These are phyloP conservation scores for Neonectria ditissima DNA, from an alignment of 2,329 filamentous ascomycete genomes.

Conservation along the genomic window DNA sequence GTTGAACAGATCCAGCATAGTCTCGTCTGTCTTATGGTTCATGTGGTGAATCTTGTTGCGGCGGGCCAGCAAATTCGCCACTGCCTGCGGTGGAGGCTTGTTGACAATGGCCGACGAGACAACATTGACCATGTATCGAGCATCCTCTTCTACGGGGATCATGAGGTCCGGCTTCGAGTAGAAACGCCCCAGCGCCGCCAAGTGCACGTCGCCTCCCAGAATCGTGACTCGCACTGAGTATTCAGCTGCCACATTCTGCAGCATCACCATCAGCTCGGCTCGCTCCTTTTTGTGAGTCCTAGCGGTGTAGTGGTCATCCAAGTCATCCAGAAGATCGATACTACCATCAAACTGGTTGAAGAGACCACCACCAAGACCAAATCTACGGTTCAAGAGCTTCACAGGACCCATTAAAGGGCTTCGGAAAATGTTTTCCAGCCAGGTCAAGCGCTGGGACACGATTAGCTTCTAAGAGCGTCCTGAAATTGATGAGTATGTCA, in stretches of 20 bases:
- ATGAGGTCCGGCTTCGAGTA: constrained; percentile 88
- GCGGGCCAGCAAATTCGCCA: constrained; percentile 90
- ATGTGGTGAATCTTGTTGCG: constrained; percentile 86
- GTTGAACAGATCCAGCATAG: constrained; percentile 91
- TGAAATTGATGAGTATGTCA: constrained; percentile 52
- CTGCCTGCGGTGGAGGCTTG: constrained; percentile 86
- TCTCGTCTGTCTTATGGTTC: constrained; percentile 84
- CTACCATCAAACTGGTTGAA: constrained; percentile 97
- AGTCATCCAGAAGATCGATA: constrained; percentile 90
- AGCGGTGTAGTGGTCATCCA: constrained; percentile 97
- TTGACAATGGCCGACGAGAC: constrained; percentile 97
- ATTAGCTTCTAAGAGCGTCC: constrained; percentile 21
- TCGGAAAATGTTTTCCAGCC: constrained; percentile 91
- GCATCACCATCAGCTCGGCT: constrained; percentile 78
- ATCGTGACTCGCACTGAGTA: constrained; percentile 93
- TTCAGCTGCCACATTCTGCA: constrained; percentile 86
- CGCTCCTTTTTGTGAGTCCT: constrained; percentile 92
- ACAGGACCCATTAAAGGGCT: constrained; percentile 90
- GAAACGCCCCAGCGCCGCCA: constrained; percentile 92
- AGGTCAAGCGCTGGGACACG: constrained; percentile 77
- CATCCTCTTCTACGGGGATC: constrained; percentile 83
- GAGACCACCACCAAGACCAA: constrained; percentile 84
- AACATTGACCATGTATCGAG: constrained; percentile 95
- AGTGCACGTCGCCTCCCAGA: constrained; percentile 91
- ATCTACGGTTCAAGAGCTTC: constrained; percentile 89